Conservation (phyloP, 202 grass and related monocot genomes). For the Carex arenaria region DNA sequence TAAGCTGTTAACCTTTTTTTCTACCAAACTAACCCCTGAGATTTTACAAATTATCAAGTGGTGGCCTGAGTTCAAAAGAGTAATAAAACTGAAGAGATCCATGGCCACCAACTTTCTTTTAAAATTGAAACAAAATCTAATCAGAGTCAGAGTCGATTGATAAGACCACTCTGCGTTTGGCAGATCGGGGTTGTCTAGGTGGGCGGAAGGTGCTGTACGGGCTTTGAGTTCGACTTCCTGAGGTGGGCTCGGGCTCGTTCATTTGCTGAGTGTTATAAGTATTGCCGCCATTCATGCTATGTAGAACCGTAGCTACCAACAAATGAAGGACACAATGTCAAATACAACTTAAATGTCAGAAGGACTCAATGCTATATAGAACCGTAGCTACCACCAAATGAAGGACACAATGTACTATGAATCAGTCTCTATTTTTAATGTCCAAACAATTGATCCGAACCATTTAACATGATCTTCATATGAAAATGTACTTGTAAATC, state of each 20-base stretch:
- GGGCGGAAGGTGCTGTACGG: conserved; percentile 12
- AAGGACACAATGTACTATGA: background rate
- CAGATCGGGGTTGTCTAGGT: conserved; percentile 21
- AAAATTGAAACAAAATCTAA: background rate
- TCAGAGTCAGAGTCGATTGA: conserved; percentile 23
- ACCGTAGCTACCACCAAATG: conserved; percentile 6
- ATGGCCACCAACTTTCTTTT: background rate
- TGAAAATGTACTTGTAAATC: too few species aligned
- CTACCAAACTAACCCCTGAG: background rate
- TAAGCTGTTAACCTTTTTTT: background rate
- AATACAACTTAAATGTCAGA: background rate
- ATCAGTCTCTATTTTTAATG: too few species aligned
- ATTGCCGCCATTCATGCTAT: conserved; percentile 17
- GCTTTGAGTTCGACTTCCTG: background rate
- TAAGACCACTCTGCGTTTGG: conserved; percentile 14
- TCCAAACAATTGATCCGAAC: too few species aligned
- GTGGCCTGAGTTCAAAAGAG: background rate
- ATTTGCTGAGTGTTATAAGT: background rate
- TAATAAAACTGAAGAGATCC: background rate
- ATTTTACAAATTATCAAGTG: background rate
- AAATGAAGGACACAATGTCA: background rate
- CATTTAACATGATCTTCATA: too few species aligned
- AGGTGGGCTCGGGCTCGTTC: background rate
- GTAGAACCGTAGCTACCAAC: conserved; percentile 17
- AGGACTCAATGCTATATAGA: background rate